Percentiles rank a stretch among this genome's conserved stretches.
phyloP scores from a whole-genome alignment of 176 grass and related monocot species.

The Chloris gayana region DNA sequence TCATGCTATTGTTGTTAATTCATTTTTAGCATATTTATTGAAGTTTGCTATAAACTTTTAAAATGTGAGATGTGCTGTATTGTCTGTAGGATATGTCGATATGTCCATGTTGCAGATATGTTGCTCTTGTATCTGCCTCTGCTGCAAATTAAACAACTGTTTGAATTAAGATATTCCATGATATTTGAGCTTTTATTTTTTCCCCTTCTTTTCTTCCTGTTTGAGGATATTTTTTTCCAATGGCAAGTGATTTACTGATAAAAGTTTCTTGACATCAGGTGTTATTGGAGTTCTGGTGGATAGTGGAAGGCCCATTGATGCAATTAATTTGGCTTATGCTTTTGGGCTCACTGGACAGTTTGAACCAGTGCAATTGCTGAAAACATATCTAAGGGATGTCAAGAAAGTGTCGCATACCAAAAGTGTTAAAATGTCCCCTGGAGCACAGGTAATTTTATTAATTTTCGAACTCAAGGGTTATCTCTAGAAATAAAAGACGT shows the following conservation, averaged over 20 bases:
- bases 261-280: constrained; percentile 51
- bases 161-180: not conserved
- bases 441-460: constrained; percentile 64
- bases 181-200: not conserved
- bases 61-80: not conserved
- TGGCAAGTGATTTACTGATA: constrained; percentile 17
- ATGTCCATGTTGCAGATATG: not conserved
- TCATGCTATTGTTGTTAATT: constrained; percentile 1
- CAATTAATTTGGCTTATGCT: constrained; percentile 75
- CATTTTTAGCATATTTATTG: not conserved
- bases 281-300: constrained; percentile 75
- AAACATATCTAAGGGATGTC: constrained; percentile 78
- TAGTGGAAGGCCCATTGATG: constrained; percentile 80
- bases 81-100: not conserved
- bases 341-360: constrained; percentile 82
- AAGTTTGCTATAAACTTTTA: not conserved
- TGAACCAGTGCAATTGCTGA: constrained; percentile 75
- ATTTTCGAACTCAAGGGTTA: not conserved
- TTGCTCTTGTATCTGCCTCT: not conserved
- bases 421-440: constrained; percentile 70
- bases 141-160: not conserved
- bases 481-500: not conserved
- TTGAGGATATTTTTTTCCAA: constrained; percentile 8
- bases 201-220: not conserved
- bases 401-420: constrained; percentile 63